Percentiles rank a stretch among this genome's conserved stretches.
These are phyloP conservation scores for Globisporangium nagaii DNA, from an alignment of 352 stramenopile genomes.

Conservation along the genomic window DNA sequence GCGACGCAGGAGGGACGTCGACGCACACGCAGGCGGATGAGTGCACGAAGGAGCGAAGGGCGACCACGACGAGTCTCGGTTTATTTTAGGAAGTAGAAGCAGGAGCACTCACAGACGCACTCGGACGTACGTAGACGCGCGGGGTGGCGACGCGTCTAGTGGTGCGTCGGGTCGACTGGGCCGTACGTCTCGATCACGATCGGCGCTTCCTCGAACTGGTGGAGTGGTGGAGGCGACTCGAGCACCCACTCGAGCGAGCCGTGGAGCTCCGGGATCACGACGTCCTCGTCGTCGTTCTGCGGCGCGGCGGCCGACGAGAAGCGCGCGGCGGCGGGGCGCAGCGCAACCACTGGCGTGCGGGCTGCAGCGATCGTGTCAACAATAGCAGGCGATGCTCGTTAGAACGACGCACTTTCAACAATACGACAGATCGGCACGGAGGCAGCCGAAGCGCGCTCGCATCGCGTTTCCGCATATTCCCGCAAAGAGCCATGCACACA, in stretches of 20 bases:
- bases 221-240: constrained; percentile 73
- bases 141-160: constrained; percentile 34
- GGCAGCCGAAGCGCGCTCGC: too few relatives aligned
- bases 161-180: constrained; percentile 72
- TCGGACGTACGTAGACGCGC: background rate
- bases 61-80: too few relatives aligned
- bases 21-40: too few relatives aligned
- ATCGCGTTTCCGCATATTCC: too few relatives aligned
- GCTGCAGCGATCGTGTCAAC: constrained; percentile 19
- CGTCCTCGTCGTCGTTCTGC: constrained; percentile 55
- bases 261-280: constrained; percentile 80
- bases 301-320: constrained; percentile 55
- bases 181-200: constrained; percentile 87
- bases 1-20: too few relatives aligned
- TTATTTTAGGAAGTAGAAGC: constrained; percentile 9
- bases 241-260: constrained; percentile 85
- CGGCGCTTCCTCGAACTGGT: constrained; percentile 87
- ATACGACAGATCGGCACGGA: constrained; percentile 2
- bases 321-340: constrained; percentile 41
- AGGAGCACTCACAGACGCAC: background rate
- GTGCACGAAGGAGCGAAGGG: too few relatives aligned
- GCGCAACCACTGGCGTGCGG: constrained; percentile 36
- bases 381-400: background rate
- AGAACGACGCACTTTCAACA: constrained; percentile 4
- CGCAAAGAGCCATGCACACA: background rate